Conservation (phyloP, 495 filamentous ascomycete species). For the Tuber borchii region DNA sequence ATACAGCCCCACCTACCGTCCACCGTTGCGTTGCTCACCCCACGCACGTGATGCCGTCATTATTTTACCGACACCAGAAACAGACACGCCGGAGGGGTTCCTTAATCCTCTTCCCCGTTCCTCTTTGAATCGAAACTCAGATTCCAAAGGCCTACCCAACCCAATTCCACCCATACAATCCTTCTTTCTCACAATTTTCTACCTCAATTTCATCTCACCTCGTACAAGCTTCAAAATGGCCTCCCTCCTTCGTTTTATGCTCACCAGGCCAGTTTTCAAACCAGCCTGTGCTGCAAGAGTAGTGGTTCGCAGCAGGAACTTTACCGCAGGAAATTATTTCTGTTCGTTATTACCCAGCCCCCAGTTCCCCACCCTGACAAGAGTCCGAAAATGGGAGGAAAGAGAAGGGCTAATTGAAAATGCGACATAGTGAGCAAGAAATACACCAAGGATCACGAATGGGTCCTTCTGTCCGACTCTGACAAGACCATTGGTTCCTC, state of each 20-base stretch:
- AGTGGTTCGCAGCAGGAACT: background rate
- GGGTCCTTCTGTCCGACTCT: constrained; percentile 82
- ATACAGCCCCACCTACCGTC: background rate
- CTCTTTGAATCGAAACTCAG: background rate
- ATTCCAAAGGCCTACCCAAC: background rate
- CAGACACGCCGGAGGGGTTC: background rate
- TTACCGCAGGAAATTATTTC: background rate
- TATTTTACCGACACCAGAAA: background rate
- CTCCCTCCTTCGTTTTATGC: constrained; percentile 3
- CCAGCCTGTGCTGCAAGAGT: background rate
- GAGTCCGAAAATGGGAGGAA: background rate
- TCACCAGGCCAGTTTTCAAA: background rate
- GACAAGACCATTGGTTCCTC: constrained; percentile 47
- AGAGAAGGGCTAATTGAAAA: background rate
- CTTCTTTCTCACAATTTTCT: background rate
- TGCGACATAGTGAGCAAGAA: constrained; percentile 51
- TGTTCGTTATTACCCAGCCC: background rate
- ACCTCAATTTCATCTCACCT: background rate
- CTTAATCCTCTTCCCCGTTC: background rate
- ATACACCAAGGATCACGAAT: constrained; percentile 97
- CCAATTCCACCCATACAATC: background rate
- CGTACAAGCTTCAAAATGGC: constrained; percentile 4
- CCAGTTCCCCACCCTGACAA: background rate
- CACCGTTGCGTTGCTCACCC: background rate
- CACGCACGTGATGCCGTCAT: background rate